Percentiles rank a stretch among this genome's conserved stretches.
phyloP scores from a whole-genome alignment of 2,329 filamentous ascomycete species.

The Colletotrichum simmondsii region DNA sequence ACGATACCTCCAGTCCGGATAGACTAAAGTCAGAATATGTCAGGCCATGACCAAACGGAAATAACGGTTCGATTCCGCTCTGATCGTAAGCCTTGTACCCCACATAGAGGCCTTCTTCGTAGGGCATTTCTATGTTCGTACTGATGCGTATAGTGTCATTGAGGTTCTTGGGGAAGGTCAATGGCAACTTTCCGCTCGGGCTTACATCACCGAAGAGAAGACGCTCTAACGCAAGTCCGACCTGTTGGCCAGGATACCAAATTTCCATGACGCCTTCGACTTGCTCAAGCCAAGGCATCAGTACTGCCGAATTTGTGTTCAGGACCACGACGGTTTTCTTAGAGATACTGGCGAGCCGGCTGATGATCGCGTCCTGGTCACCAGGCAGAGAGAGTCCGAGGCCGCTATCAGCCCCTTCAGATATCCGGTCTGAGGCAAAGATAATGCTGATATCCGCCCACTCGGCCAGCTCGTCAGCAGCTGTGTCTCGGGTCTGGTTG shows the following conservation, averaged over 20 bases:
- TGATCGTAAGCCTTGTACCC: slow-evolving; percentile 20
- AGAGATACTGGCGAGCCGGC: background rate
- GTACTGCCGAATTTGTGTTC: slow-evolving; percentile 1
- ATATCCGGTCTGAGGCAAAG: slow-evolving; percentile 1
- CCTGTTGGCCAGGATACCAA: slow-evolving; percentile 30
- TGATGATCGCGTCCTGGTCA: slow-evolving; percentile 5
- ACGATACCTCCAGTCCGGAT: background rate
- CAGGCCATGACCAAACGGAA: slow-evolving; percentile 16
- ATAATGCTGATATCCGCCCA: slow-evolving; percentile 16
- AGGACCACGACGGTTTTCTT: slow-evolving; percentile 1
- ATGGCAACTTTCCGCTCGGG: slow-evolving; percentile 28
- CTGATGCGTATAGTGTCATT: slow-evolving; percentile 23
- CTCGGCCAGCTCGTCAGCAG: background rate
- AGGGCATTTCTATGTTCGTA: slow-evolving; percentile 13
- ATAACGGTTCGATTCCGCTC: background rate
- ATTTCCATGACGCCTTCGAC: slow-evolving; percentile 16
- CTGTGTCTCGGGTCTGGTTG: background rate
- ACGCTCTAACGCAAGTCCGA: slow-evolving; percentile 14
- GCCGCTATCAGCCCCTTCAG: slow-evolving; percentile 6
- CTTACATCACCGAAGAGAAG: slow-evolving; percentile 25
- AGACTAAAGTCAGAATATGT: slow-evolving; percentile 8
- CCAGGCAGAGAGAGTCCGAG: slow-evolving; percentile 3
- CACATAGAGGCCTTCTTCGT: slow-evolving; percentile 14
- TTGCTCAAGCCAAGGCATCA: slow-evolving; percentile 14
- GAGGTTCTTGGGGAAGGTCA: slow-evolving; percentile 19